A percentile compares a stretch with the other conserved stretches of the same genome.
These are phyloP conservation scores for Cladosporium sp. DNA, from an alignment of 2,329 filamentous ascomycete species.

Conservation along the genomic window DNA sequence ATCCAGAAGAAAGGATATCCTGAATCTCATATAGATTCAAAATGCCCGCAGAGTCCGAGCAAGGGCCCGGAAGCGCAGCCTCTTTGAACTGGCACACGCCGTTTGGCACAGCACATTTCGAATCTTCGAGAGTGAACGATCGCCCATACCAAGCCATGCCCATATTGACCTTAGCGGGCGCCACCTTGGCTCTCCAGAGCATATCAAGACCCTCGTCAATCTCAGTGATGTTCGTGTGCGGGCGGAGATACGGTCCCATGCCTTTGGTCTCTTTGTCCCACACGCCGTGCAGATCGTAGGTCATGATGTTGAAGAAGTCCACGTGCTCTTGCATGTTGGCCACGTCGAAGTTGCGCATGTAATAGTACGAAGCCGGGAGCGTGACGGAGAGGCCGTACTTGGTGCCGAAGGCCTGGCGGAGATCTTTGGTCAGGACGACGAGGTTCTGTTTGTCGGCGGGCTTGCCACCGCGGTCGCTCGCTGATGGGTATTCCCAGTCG, in stretches of 20 bases:
- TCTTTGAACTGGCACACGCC: constrained; percentile 21
- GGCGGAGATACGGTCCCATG: constrained; percentile 32
- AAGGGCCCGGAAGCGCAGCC: constrained; percentile 26
- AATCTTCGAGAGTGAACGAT: constrained; percentile 27
- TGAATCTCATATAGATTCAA: constrained; percentile 36
- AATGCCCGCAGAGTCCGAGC: constrained; percentile 30
- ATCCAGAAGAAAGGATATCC: constrained; percentile 23
- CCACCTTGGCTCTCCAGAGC: constrained; percentile 44
- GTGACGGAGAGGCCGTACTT: constrained; percentile 41
- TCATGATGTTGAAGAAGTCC: constrained; percentile 19
- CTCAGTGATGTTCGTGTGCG: constrained; percentile 48
- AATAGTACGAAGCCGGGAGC: constrained; percentile 17
- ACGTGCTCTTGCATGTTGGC: constrained; percentile 1
- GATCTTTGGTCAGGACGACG: constrained; percentile 32
- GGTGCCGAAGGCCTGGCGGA: constrained; percentile 33
- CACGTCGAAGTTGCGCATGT: constrained; percentile 18
- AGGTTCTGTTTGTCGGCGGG: constrained; percentile 37
- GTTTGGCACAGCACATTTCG: constrained; percentile 18
- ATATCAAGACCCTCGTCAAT: constrained; percentile 41
- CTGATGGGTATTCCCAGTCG: constrained; percentile 22
- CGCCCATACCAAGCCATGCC: constrained; percentile 47
- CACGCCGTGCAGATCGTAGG: constrained; percentile 39
- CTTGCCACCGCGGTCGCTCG: constrained; percentile 36
- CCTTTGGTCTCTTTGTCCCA: constrained; percentile 34
- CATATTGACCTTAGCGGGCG: constrained; percentile 39